A percentile compares a stretch with the other conserved stretches of the same genome.
These are phyloP conservation scores for Russula ochroleuca DNA, from an alignment of 768 basidiomycete genomes.

Conservation along the genomic window DNA sequence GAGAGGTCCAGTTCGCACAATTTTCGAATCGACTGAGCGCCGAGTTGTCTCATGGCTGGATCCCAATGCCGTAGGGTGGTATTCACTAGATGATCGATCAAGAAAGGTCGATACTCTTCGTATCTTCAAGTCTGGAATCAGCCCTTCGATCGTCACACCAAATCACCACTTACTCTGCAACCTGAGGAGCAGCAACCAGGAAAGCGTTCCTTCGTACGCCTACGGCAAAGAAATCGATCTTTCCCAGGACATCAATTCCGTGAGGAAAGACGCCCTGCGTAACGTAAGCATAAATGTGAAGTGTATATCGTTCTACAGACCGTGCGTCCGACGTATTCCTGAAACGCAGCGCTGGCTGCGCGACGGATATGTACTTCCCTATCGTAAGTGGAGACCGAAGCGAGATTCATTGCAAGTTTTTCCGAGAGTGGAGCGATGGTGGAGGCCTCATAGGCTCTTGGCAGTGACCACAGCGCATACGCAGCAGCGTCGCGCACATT, in stretches of 20 bases:
- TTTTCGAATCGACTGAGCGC: slow-evolving; percentile 65
- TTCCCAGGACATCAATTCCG: slow-evolving; percentile 88
- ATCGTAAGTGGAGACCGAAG: slow-evolving; percentile 83
- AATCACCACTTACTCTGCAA: slow-evolving; percentile 64
- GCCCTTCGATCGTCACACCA: slow-evolving; percentile 9
- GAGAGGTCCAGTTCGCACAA: slow-evolving; percentile 61
- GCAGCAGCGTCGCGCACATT: slow-evolving; percentile 92
- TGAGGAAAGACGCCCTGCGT: slow-evolving; percentile 81
- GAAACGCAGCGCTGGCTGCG: slow-evolving; percentile 95
- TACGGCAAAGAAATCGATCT: slow-evolving; percentile 94
- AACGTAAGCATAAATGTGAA: slow-evolving; percentile 19
- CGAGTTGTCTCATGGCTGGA: slow-evolving; percentile 66
- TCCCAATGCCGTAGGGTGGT: slow-evolving; percentile 91
- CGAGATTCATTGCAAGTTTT: slow-evolving; percentile 63
- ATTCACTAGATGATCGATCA: slow-evolving; percentile 69
- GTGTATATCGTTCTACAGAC: slow-evolving; percentile 44
- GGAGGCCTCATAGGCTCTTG: slow-evolving; percentile 64
- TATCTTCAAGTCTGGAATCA: slow-evolving; percentile 49
- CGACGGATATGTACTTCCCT: slow-evolving; percentile 91
- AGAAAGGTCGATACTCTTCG: slow-evolving; percentile 60
- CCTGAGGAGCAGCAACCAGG: slow-evolving; percentile 76
- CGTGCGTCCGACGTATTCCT: slow-evolving; percentile 93
- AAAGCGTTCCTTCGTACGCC: slow-evolving; percentile 82
- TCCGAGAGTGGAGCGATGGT: slow-evolving; percentile 57
- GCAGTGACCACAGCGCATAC: slow-evolving; percentile 93